A percentile compares a stretch with the other conserved stretches of the same genome.
phyloP scores from a whole-genome alignment of 2,329 filamentous ascomycete species.

The Colletotrichum melonis region DNA sequence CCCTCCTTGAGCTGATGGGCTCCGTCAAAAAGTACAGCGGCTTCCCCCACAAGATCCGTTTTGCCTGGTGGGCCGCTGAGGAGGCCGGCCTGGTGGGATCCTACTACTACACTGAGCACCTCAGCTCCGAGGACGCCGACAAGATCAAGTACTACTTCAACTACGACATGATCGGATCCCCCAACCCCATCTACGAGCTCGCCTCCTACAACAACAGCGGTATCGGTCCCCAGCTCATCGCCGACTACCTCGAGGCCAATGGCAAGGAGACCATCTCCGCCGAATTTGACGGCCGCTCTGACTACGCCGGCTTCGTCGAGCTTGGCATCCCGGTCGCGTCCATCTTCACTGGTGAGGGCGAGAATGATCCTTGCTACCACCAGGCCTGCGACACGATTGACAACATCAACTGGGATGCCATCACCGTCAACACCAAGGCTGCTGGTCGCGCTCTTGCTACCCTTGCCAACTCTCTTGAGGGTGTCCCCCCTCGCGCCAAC shows the following conservation, averaged over 20 bases:
- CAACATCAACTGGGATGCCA: slow-evolving; percentile 53
- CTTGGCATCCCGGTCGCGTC: slow-evolving; percentile 53
- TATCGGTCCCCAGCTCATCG: slow-evolving; percentile 47
- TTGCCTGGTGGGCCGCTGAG: slow-evolving; percentile 55
- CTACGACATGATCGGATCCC: slow-evolving; percentile 74
- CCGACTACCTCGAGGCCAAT: slow-evolving; percentile 47
- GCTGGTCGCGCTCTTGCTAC: slow-evolving; percentile 63
- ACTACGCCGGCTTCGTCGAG: slow-evolving; percentile 53
- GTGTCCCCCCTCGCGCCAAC: slow-evolving; percentile 45
- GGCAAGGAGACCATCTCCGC: slow-evolving; percentile 46
- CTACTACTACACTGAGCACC: slow-evolving; percentile 50
- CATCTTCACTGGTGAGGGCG: slow-evolving; percentile 53
- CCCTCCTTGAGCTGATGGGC: slow-evolving; percentile 50
- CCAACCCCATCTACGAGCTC: slow-evolving; percentile 46
- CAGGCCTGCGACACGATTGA: slow-evolving; percentile 51
- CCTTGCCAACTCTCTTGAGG: slow-evolving; percentile 50
- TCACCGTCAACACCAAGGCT: slow-evolving; percentile 50
- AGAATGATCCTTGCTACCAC: slow-evolving; percentile 52
- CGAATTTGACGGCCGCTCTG: slow-evolving; percentile 49
- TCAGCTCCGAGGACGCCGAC: slow-evolving; percentile 51
- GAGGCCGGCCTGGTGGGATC: slow-evolving; percentile 56
- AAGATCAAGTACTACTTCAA: slow-evolving; percentile 76
- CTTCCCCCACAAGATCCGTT: slow-evolving; percentile 54
- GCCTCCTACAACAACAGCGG: slow-evolving; percentile 52
- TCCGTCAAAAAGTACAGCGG: slow-evolving; percentile 50